These are phyloP conservation scores for Claviceps sp. DNA, from an alignment of 2,329 filamentous ascomycete species.

Conservation along the genomic window DNA sequence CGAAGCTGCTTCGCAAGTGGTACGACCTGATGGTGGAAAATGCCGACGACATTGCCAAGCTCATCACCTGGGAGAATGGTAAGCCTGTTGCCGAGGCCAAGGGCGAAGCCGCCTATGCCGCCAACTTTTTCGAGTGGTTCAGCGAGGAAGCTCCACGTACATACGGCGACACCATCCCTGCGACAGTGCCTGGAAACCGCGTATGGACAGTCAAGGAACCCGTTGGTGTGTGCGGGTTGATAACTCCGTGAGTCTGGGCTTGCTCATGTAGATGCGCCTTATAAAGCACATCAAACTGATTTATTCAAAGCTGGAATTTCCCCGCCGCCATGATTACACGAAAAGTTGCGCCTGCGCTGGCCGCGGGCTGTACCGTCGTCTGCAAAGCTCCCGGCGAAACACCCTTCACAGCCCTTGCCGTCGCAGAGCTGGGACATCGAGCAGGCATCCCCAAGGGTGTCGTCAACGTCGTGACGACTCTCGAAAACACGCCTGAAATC, in stretches of 20 bases:
- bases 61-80: constrained; percentile 85
- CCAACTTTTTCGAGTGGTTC: constrained; percentile 72
- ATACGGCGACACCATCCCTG: constrained; percentile 64
- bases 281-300: not conserved
- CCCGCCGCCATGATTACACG: constrained; percentile 63
- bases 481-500: constrained; percentile 67
- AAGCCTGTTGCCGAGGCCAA: constrained; percentile 67
- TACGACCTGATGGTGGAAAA: constrained; percentile 70
- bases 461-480: constrained; percentile 73
- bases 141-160: constrained; percentile 61
- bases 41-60: constrained; percentile 62
- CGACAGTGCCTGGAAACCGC: constrained; percentile 56
- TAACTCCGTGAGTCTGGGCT: constrained; percentile 45
- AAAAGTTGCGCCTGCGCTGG: constrained; percentile 62
- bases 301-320: constrained; percentile 60
- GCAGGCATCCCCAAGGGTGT: constrained; percentile 86
- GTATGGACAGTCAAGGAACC: constrained; percentile 72
- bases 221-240: constrained; percentile 69
- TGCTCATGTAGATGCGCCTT: no score
- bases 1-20: constrained; percentile 65
- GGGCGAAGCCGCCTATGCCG: constrained; percentile 59
- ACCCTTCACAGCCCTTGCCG: constrained; percentile 75
- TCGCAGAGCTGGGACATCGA: constrained; percentile 74
- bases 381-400: constrained; percentile 87
- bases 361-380: constrained; percentile 91